Evolutionary conservation across 2,329 filamentous ascomycete species (phyloP), one percentile per base, ranked within the genome.

Genomic region (Paecilomyces variotii): DNA sequence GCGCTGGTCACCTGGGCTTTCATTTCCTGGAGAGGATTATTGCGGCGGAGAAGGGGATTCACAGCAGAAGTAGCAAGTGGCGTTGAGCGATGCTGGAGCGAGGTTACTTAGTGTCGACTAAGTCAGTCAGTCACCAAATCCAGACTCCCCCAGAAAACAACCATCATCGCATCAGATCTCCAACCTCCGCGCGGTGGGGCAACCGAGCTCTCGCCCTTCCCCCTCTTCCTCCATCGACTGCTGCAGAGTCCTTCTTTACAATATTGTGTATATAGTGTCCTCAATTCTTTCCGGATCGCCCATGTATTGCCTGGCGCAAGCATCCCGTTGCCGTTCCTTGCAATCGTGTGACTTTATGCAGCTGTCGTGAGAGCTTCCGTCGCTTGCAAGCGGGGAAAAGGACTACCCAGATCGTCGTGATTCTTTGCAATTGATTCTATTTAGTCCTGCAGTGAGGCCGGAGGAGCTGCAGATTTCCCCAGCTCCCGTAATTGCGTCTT

Each of bases 341-440:
- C 49, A 27, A n/a, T 58, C 56, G 4, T 32, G 49, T 53, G 59
- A 53, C 11, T 49, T 51, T 55, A 61, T 63, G 60, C 63, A 63
- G 59, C 60, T 52, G 58, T 61, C 55, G 62, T 67, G 62, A 64
- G 57, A 53, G 55, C 54, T 57, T 57, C 50, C 24, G 25, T 65
- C 64, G 53, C 35, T 57, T 63, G 54, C 59, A 63, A 63, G 55
- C 63, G 59, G 60, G 55, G 57, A 61, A 61, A 5, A 32, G 30
- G n/a, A 6, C 3, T 2, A 45, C n/a, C 19, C n/a, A 45, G 39
- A 24, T 45, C n/a, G 5, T 45, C 19, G 28, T 61, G 54, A 39
- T 50, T 52, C 52, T 53, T 32, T 26, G n/a, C 54, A 45, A 58
- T 59, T 55, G 34, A 27, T 25, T 56, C 52, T 53, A 34, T 25